phyloP scores from a whole-genome alignment of 2,329 filamentous ascomycete genomes.

The Beauveria sp. region DNA sequence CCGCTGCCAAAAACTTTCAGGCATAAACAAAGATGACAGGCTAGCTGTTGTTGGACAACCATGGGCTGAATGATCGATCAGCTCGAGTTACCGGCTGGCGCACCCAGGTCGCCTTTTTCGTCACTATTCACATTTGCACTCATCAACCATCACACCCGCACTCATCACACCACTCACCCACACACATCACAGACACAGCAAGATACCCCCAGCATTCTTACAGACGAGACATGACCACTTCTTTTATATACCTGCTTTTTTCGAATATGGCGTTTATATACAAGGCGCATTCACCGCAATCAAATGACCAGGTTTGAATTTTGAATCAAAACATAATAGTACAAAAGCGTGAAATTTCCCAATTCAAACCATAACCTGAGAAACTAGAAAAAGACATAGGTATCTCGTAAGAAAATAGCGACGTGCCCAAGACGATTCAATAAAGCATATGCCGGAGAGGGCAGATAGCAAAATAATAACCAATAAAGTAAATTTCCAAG shows the following conservation, averaged over 20 bases:
- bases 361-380: too few relatives aligned
- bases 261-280: neutral
- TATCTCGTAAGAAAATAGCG: neutral
- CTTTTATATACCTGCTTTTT: neutral
- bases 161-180: neutral
- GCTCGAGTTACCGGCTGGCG: neutral
- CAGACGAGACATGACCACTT: conserved; percentile 5
- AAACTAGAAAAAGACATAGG: neutral
- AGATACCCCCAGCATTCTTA: conserved; percentile 5
- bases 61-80: neutral
- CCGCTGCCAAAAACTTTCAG: neutral
- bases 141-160: neutral
- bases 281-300: neutral
- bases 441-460: neutral
- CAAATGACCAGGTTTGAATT: neutral
- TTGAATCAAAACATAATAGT: neutral
- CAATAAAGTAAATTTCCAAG: neutral
- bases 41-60: neutral
- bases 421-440: neutral
- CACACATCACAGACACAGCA: neutral
- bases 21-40: neutral
- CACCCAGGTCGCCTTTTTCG: neutral
- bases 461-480: neutral
- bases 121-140: neutral
- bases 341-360: too few relatives aligned